Evolutionary conservation across 2,329 filamentous ascomycete species (phyloP).

Genomic region (Fusarium gaditjirri): DNA sequence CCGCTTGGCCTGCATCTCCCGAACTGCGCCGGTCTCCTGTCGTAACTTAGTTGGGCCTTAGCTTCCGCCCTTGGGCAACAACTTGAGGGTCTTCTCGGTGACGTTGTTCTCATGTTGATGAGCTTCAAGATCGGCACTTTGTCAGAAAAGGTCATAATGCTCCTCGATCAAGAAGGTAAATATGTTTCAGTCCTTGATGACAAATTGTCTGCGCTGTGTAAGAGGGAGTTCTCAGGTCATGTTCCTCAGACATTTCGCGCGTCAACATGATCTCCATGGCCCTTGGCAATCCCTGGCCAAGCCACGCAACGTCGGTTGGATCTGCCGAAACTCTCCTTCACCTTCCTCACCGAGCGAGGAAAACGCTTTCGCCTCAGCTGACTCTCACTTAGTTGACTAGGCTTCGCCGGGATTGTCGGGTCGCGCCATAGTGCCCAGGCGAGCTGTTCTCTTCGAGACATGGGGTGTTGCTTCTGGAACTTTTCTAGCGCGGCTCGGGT

Average conservation of each 20-base stretch:
- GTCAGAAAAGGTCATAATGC: neutral
- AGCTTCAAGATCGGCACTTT: neutral
- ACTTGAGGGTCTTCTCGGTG: slow-evolving; percentile 13
- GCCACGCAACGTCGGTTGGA: slow-evolving; percentile 8
- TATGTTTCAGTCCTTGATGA: neutral
- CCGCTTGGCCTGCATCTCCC: slow-evolving; percentile 40
- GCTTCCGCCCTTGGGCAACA: slow-evolving; percentile 37
- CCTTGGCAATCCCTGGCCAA: slow-evolving; percentile 11
- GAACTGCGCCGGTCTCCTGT: slow-evolving; percentile 21
- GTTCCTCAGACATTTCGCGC: neutral
- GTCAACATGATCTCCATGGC: slow-evolving; percentile 9
- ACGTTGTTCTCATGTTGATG: slow-evolving; percentile 1
- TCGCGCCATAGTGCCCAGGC: slow-evolving; percentile 4
- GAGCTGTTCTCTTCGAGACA: neutral
- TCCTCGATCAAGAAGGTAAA: neutral
- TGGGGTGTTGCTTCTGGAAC: slow-evolving; percentile 41
- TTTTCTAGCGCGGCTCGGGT: slow-evolving; percentile 42
- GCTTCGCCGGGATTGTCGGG: slow-evolving; percentile 19
- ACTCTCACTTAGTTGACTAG: slow-evolving; percentile 22
- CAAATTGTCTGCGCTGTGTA: neutral
- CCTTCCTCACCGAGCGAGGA: slow-evolving; percentile 7
- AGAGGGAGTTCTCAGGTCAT: neutral
- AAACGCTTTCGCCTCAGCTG: slow-evolving; percentile 41
- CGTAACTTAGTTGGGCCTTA: slow-evolving; percentile 26
- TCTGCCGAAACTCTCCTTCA: slow-evolving; percentile 15